phyloP scores from a whole-genome alignment of 2,329 filamentous ascomycete species.

The Aspergillus aculeatinus region DNA sequence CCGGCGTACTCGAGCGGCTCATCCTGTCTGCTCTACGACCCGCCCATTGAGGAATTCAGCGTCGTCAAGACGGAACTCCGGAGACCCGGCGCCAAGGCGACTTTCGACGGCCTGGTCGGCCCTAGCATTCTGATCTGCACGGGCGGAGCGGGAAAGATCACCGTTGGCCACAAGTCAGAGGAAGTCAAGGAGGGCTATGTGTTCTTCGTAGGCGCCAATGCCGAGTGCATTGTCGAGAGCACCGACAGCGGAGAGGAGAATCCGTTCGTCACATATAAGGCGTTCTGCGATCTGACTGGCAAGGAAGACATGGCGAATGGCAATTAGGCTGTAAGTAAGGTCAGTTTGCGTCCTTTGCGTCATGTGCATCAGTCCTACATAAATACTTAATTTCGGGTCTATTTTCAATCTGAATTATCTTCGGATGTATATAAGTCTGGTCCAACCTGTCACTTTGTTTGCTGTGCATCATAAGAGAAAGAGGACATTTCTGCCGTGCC shows the following conservation, averaged over 20 bases:
- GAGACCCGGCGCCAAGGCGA: constrained; percentile 71
- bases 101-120: constrained; percentile 81
- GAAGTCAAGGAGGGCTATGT: constrained; percentile 72
- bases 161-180: constrained; percentile 77
- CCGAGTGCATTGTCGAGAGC: constrained; percentile 76
- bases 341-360: not conserved
- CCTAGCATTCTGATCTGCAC: constrained; percentile 95
- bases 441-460: too few relatives aligned
- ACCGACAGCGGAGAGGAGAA: constrained; percentile 58
- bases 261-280: constrained; percentile 84
- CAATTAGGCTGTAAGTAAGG: constrained; percentile 21
- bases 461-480: too few relatives aligned
- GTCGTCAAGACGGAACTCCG: constrained; percentile 80
- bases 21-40: constrained; percentile 76
- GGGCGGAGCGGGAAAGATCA: constrained; percentile 75
- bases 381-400: too few relatives aligned
- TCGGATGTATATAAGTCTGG: too few relatives aligned
- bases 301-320: constrained; percentile 42
- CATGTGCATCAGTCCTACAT: too few relatives aligned
- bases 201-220: constrained; percentile 84
- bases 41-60: constrained; percentile 93
- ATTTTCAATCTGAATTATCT: too few relatives aligned
- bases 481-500: not conserved
- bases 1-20: constrained; percentile 76
- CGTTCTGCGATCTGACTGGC: constrained; percentile 79